phyloP scores from a whole-genome alignment of 176 grass and related monocot genomes.

The Hsuehochloa calcarea region DNA sequence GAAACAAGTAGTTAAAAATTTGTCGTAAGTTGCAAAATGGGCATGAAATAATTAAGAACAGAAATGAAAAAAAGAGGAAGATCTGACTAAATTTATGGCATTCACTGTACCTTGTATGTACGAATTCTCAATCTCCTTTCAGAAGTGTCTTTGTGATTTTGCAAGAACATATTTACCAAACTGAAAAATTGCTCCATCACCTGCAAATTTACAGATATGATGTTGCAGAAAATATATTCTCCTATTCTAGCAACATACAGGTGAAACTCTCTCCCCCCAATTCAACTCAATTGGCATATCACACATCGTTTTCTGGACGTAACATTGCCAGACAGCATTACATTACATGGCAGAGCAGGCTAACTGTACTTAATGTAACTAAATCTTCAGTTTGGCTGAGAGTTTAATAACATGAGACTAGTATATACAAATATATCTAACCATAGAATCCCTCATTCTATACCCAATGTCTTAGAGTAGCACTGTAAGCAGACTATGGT shows the following conservation, averaged over 20 bases:
- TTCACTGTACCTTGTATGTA: constrained; percentile 78
- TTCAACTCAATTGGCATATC: neutral
- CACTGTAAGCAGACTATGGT: neutral
- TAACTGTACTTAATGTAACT: neutral
- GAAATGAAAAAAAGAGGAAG: neutral
- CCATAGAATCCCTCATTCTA: neutral
- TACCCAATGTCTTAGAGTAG: neutral
- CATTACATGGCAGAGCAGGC: neutral
- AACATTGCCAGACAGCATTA: neutral
- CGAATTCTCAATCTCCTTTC: constrained; percentile 89
- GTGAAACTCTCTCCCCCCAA: neutral
- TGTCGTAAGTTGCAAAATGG: constrained; percentile 14
- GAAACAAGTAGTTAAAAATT: constrained; percentile 17
- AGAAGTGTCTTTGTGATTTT: constrained; percentile 90
- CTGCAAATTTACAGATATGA: constrained; percentile 47
- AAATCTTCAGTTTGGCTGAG: neutral
- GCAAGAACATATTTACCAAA: constrained; percentile 93
- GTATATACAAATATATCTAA: neutral
- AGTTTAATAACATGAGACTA: neutral
- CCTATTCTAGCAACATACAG: neutral
- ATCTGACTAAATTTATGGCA: neutral
- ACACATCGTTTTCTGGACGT: neutral
- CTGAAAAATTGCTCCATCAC: constrained; percentile 99
- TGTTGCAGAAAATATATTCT: neutral
- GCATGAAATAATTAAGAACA: neutral